Base-by-base conservation (phyloP, 2,329 filamentous ascomycete species). In the Gaeumannomyces tritici region DNA sequence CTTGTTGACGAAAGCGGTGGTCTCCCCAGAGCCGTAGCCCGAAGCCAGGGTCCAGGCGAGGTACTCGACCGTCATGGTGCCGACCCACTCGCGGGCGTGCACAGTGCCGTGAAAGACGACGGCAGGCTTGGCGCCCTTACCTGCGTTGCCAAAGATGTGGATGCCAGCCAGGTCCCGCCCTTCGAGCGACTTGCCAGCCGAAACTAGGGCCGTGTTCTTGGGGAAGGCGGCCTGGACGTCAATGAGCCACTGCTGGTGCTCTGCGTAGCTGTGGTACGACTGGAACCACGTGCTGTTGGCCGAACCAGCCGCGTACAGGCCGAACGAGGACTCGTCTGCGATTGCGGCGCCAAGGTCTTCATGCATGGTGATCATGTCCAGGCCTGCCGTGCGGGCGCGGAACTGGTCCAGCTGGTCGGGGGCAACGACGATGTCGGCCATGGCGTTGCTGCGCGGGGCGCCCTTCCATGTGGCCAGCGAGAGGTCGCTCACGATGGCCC, bases 31-130 rank as follows among this genome's bases (percentile, higher is more conserved):
- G 33, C 68, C 69, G 67, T 82, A 83, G 59, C 76, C 75, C 42
- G 73, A 73, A n/a, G 84, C 71, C 35, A 86, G 73, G 24, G 76
- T 72, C 64, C 78, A 79, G 12, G 79, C 76, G 21, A 83, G 71
- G 69, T 83, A 86, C 69, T 86, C 83, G 55, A 78, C 74, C 7
- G 80, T 80, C 73, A 83, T 81, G 13, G 80, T 77, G 7, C 78
- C 77, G 61, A 86, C 83, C 84, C 83, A 86, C 70, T 87, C 83
- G 56, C 83, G 76, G 11, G 83, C 82, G 69, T 87, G 84, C 15
- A 84, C 80, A 28, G 79, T 86, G 15, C 79, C 80, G 69, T 86
- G 83, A 68, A 81, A 79, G 56, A 86, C 75, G 56, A 83, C 72
- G 7, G 80, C 81, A 13, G 79, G 78, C 70, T 79, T 80, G 57